phyloP scores from a whole-genome alignment of 805 yeast genomes.

The Gaillardinia entomophila region DNA sequence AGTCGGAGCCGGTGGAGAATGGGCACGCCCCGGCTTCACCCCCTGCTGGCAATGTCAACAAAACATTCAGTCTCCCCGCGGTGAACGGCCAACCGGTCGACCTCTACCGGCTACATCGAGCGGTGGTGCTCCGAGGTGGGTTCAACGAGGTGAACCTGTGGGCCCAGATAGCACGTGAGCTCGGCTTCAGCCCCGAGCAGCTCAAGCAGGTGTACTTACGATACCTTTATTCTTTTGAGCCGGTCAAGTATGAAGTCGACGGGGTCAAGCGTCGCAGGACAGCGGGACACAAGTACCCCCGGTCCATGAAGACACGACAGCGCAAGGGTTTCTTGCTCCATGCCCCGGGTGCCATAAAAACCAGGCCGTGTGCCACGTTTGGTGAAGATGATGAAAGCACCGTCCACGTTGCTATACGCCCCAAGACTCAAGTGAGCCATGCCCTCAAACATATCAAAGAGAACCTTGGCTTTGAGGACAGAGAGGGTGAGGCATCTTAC shows the following conservation, averaged over 20 bases:
- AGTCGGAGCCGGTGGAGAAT: conserved; percentile 14
- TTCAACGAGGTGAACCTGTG: conserved; percentile 64
- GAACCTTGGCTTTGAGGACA: conserved; percentile 8
- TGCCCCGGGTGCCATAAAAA: conserved; percentile 26
- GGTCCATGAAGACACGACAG: conserved; percentile 42
- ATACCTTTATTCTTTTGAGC: conserved; percentile 28
- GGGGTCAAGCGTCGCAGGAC: conserved; percentile 1
- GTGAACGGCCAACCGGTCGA: conserved; percentile 54
- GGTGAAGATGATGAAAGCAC: conserved; percentile 2
- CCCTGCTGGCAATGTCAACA: conserved; percentile 12
- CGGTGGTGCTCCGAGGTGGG: conserved; percentile 65
- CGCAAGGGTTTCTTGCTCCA: conserved; percentile 48
- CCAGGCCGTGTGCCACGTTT: no score
- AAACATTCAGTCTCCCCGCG: background rate
- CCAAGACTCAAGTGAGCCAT: conserved; percentile 8
- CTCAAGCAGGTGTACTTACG: conserved; percentile 55
- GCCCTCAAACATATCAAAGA: conserved; percentile 3
- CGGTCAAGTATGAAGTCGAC: conserved; percentile 1
- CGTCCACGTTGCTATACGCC: conserved; percentile 3
- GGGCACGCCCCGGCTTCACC: conserved; percentile 25
- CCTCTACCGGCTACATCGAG: conserved; percentile 49
- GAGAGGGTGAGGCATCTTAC: conserved; percentile 20
- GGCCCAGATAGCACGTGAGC: conserved; percentile 79
- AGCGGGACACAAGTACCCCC: conserved; percentile 18
- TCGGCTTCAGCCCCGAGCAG: conserved; percentile 69